These are phyloP conservation scores for Sporormia fimetaria DNA, from an alignment of 495 filamentous ascomycete genomes.

Conservation along the genomic window DNA sequence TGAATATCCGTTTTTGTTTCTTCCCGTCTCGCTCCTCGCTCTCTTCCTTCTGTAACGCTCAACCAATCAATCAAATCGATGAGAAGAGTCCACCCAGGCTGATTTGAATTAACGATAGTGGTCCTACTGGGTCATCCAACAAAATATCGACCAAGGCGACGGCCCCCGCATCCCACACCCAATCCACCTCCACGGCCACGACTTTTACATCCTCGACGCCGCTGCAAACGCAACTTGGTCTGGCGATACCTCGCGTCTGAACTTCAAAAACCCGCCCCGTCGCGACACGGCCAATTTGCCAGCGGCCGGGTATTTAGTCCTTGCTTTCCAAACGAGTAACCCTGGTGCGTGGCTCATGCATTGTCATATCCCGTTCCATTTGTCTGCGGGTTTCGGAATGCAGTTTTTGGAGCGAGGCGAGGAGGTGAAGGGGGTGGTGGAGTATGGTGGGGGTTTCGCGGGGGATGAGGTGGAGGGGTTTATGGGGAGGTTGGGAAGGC, in stretches of 20 bases:
- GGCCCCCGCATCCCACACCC: conserved; percentile 30
- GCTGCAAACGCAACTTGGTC: conserved; percentile 20
- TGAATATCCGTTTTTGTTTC: not conserved
- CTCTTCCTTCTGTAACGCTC: no score
- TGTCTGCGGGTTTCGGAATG: conserved; percentile 28
- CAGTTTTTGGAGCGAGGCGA: conserved; percentile 30
- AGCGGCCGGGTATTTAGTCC: conserved; percentile 28
- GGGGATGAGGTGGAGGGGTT: conserved; percentile 16
- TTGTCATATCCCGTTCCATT: conserved; percentile 33
- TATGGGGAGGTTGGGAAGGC: not conserved
- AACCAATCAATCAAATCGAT: no score
- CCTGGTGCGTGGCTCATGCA: conserved; percentile 32
- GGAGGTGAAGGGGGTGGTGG: conserved; percentile 16
- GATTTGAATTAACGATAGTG: no score
- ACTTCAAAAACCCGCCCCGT: conserved; percentile 26
- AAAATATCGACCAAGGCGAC: conserved; percentile 8
- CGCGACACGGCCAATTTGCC: conserved; percentile 32
- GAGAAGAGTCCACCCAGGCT: no score
- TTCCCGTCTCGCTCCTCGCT: not conserved
- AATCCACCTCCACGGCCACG: conserved; percentile 36
- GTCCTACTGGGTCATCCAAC: conserved; percentile 34
- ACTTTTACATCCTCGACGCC: conserved; percentile 32
- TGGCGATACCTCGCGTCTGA: conserved; percentile 19
- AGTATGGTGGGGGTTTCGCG: conserved; percentile 9
- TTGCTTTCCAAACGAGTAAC: conserved; percentile 33